Evolutionary conservation across 164 flowering plant species (phyloP), one percentile per base, ranked within the genome.

Genomic region (Vitis amurensis): DNA sequence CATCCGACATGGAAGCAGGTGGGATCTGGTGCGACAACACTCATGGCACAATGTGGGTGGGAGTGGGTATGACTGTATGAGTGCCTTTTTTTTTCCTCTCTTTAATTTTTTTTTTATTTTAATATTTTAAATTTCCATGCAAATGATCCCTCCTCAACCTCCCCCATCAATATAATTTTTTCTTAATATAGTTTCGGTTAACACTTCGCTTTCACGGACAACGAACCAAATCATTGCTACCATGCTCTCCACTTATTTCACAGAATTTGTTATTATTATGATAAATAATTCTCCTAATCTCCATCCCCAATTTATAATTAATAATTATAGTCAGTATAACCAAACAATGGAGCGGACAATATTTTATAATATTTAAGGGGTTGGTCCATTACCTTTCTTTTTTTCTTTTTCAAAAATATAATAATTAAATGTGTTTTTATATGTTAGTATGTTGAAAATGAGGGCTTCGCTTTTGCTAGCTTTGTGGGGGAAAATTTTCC

Each of bases 201-300:
- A 27, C n/a, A 67, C 76, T 17, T 56, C 29, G 71, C 72, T 73
- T 68, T 73, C 71, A 55, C 49, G 52, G 52, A 65, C 66, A 60
- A 71, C 69, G 17, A 55, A 67, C 49, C 17, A 19, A 73, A 73
- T 73, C 68, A 73, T 73, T 62, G 68, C 63, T 23, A 11, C 70
- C 66, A 66, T 55, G 10, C 27, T 60, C 69, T 61, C 70, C 66
- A 61, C 61, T 63, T 47, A 49, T 59, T 68, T 50, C 64, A 48
- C 6, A 56, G 27, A 1, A 48, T 19, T 49, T 27, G 23, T 49
- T 48, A 68, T 68, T 17, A 48, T 66, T 51, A 12, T 9, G 37
- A 29, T 55, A 19, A 44, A 56, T 44, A 68, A 29, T 50, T 48
- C 14, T 47, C 63, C 16, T n/a, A 47, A 44, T 62, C 12, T 7